Conservation (phyloP, 2,329 filamentous ascomycete genomes). For the Tolypocladium ovalisporum region DNA sequence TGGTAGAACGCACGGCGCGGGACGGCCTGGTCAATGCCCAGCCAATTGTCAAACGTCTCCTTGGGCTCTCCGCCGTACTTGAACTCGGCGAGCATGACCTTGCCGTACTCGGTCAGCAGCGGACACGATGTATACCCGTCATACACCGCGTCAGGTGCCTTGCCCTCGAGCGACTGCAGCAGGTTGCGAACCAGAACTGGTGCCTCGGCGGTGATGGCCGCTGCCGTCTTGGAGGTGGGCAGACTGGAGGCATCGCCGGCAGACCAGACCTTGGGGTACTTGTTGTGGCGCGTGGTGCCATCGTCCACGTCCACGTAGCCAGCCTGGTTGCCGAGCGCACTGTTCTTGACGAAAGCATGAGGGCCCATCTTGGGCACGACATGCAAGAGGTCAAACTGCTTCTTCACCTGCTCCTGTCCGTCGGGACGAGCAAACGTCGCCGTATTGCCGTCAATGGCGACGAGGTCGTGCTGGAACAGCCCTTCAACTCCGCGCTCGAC, state of each 20-base stretch:
- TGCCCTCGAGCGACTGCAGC: constrained; percentile 31
- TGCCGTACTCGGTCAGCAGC: constrained; percentile 44
- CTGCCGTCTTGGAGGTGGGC: constrained; percentile 46
- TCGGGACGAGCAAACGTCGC: constrained; percentile 37
- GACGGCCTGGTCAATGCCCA: constrained; percentile 46
- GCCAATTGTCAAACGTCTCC: constrained; percentile 44
- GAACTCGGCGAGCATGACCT: constrained; percentile 54
- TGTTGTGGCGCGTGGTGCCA: constrained; percentile 39
- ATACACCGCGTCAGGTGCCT: constrained; percentile 30
- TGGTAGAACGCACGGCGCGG: constrained; percentile 49
- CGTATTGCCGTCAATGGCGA: constrained; percentile 39
- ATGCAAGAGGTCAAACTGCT: constrained; percentile 43
- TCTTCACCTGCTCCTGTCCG: constrained; percentile 31
- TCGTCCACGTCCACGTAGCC: constrained; percentile 49
- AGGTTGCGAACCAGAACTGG: constrained; percentile 40
- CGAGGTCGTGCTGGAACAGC: constrained; percentile 46
- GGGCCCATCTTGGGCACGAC: constrained; percentile 49
- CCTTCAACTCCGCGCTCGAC: constrained; percentile 44
- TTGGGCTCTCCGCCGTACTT: constrained; percentile 53
- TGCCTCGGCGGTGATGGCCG: constrained; percentile 39
- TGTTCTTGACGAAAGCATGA: constrained; percentile 42
- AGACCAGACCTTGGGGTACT: constrained; percentile 47
- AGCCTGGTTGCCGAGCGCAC: constrained; percentile 39
- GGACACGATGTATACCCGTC: constrained; percentile 48
- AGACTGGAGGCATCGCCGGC: constrained; percentile 47